Evolutionary conservation across 345 rosid genomes (phyloP), one percentile per base, ranked within the genome.

Genomic region (Populus tremula): DNA sequence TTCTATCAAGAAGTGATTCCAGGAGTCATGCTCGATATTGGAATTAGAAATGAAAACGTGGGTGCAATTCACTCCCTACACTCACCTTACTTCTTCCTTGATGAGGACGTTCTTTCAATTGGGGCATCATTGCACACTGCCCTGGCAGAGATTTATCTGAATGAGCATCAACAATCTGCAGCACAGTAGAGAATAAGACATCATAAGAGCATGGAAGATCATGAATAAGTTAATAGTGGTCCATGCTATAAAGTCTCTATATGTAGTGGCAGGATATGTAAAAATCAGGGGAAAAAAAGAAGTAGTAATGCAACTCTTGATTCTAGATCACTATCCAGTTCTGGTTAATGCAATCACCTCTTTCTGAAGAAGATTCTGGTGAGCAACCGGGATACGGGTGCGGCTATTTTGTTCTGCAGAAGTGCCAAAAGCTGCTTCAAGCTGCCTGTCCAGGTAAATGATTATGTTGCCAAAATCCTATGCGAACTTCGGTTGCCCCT

Each of bases 51-150:
- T 16, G 88, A 93, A 78, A 84, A 86, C n/a, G 68, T 84, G 43
- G 98, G 97, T 38, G 86, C 94, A 16, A 77, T 89, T 77, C 91
- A 90, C 82, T 75, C 89, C 10, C 89, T 87, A 6, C 98, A 91
- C 77, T 91, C 97, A 16, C 92, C 98, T 54, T 65, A 89, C 82
- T 93, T 91, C 87, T 86, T 88, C 77, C 83, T 94, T 1, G 97
- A 94, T 18, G 97, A 94, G 79, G 87, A 89, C 85, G 90, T 87
- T 72, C 94, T 93, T 67, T 94, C 97, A 3, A 81, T 87, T 38
- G 98, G 97, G 61, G 92, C 95, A 59, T 97, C 97, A 50, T n/a
- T 89, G 68, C 71, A 82, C 80, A 80, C 97, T 39, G 89, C 94
- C 73, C 81, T 94, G 11, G 97, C 93, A 0, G 97, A 91, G 78